Percentiles rank a stretch among this genome's conserved stretches.
phyloP scores from a whole-genome alignment of 2,329 filamentous ascomycete species.

The Aureobasidium vineae region DNA sequence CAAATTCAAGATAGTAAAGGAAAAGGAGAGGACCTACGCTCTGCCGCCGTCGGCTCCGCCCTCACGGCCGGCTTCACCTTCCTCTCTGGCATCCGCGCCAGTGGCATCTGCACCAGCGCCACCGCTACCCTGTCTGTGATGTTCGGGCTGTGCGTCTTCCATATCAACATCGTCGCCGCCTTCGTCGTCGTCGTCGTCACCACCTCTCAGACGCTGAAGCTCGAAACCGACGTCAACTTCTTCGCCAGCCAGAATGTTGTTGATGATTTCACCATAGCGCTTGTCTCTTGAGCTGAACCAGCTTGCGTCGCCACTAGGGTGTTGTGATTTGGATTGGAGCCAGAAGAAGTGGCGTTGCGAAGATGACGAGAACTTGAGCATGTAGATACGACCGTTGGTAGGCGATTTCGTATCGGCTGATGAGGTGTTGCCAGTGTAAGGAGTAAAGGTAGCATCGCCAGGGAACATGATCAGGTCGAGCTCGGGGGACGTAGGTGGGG shows the following conservation, averaged over 20 bases:
- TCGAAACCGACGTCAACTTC: slow-evolving; percentile 76
- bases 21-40: slow-evolving; percentile 79
- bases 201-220: slow-evolving; percentile 59
- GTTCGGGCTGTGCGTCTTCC: slow-evolving; percentile 70
- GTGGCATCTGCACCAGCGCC: slow-evolving; percentile 85
- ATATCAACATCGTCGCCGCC: slow-evolving; percentile 64
- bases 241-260: slow-evolving; percentile 80
- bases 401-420: slow-evolving; percentile 52
- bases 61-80: slow-evolving; percentile 83
- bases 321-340: slow-evolving; percentile 88
- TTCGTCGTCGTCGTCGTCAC: slow-evolving; percentile 55
- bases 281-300: slow-evolving; percentile 83
- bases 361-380: slow-evolving; percentile 89
- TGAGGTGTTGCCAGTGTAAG: slow-evolving; percentile 54
- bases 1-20: slow-evolving; percentile 1
- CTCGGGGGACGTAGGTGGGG: slow-evolving; percentile 68
- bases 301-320: slow-evolving; percentile 64
- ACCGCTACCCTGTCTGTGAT: slow-evolving; percentile 63
- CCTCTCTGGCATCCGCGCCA: slow-evolving; percentile 85
- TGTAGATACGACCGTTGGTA: slow-evolving; percentile 84
- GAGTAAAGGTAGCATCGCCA: slow-evolving; percentile 79
- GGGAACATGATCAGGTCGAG: slow-evolving; percentile 94
- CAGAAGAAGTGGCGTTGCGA: slow-evolving; percentile 92
- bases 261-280: slow-evolving; percentile 84
- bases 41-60: slow-evolving; percentile 94